phyloP scores from a whole-genome alignment of 1,284 basidiomycete genomes.

The Hemileia vastatrix region DNA sequence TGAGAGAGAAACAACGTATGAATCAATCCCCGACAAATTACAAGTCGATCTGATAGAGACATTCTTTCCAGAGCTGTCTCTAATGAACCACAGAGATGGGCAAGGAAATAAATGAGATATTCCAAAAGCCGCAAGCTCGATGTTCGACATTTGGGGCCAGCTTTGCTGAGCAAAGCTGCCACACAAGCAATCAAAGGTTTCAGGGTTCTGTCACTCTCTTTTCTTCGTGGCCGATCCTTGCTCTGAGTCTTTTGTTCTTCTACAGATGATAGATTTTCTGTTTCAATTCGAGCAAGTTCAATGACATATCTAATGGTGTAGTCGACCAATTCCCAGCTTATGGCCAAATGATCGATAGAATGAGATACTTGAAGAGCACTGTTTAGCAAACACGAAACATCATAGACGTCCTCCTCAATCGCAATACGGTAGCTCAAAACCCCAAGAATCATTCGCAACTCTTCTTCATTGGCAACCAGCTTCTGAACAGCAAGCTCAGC shows the following conservation, averaged over 20 bases:
- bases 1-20: slow-evolving; percentile 8
- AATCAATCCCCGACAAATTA: slow-evolving; percentile 15
- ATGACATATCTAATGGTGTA: slow-evolving; percentile 15
- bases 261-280: slow-evolving; percentile 16
- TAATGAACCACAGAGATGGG: slow-evolving; percentile 13
- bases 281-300: slow-evolving; percentile 20
- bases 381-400: slow-evolving; percentile 12
- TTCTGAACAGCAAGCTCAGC: slow-evolving; percentile 13
- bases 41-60: slow-evolving; percentile 11
- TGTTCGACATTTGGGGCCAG: slow-evolving; percentile 7
- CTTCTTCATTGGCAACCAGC: background rate
- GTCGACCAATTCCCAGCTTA: slow-evolving; percentile 5
- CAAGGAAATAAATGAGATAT: slow-evolving; percentile 4
- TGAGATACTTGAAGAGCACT: slow-evolving; percentile 15
- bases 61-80: slow-evolving; percentile 9
- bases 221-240: no score
- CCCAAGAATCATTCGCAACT: slow-evolving; percentile 6
- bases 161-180: slow-evolving; percentile 10
- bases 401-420: slow-evolving; percentile 7
- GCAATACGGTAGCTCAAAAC: slow-evolving; percentile 18
- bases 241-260: no score
- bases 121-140: slow-evolving; percentile 7
- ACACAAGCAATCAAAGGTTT: slow-evolving; percentile 16
- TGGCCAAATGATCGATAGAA: slow-evolving; percentile 14
- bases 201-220: no score